Evolutionary conservation across 257 asterid species (phyloP), one percentile per base, ranked within the genome.

Genomic region (Ilex asprella): DNA sequence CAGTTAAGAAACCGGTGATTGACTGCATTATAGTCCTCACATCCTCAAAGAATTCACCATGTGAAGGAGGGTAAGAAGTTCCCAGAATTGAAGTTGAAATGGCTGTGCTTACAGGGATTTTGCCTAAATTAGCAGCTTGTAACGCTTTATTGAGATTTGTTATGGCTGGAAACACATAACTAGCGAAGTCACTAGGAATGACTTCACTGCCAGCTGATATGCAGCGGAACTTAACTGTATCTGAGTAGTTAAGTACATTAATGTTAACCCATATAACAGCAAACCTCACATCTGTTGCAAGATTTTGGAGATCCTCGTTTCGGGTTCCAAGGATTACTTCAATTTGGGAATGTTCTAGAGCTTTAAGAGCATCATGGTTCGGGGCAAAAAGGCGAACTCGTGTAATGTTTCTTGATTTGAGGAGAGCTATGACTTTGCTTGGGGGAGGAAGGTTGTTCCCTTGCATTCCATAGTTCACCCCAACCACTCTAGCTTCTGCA

Each of bases 121-220:
- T 46, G 58, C 58, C 39, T 14, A 72, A 13, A 3, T 52, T 56
- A 1, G 13, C 6, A 0, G 6, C 7, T 0, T 73, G 16, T 44
- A 82, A 71, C 1, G 75, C 73, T 0, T 1, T 30, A 69, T 79
- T n/a, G 14, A 79, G 52, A 68, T 49, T 71, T 16, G 39, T 27
- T 79, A 82, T 79, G 44, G 71, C 83, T 0, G 73, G 78, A 55
- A 59, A 73, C 3, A 76, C 61, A 3, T 32, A 55, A 7, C 21
- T 54, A 43, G 29, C 70, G 16, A 13, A 31, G 2, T 58, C 60
- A 0, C 5, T 56, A 0, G 84, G 83, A 63, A 58, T 62, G 0
- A 82, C 79, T 65, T 82, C 89, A 53, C 77, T 79, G 10, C 84
- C 86, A 1, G 73, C 73, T 2, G 79, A 61, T 14, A 83, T 75